These are phyloP conservation scores for Bacidia rubella DNA, from an alignment of 495 filamentous ascomycete genomes.

Conservation along the genomic window DNA sequence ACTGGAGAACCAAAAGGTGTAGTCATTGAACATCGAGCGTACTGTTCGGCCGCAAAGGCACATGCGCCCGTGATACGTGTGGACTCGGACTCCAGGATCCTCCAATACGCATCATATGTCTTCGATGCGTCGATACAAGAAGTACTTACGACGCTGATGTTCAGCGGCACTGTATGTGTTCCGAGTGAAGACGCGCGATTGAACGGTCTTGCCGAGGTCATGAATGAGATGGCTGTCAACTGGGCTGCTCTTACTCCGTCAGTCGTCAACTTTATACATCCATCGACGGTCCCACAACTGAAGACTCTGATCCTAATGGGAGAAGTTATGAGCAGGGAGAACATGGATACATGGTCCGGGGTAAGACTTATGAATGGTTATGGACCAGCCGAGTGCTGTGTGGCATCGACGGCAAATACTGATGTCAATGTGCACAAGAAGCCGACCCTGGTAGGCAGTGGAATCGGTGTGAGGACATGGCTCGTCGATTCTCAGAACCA, in stretches of 20 bases:
- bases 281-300: constrained; percentile 32
- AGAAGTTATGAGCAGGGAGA: constrained; percentile 40
- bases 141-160: constrained; percentile 29
- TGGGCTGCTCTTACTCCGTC: constrained; percentile 40
- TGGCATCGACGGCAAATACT: constrained; percentile 28
- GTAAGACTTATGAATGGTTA: constrained; percentile 46
- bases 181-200: constrained; percentile 38
- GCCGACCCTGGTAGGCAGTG: constrained; percentile 23
- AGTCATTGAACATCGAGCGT: constrained; percentile 34
- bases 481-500: constrained; percentile 24
- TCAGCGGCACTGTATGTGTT: constrained; percentile 33
- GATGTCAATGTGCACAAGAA: constrained; percentile 25
- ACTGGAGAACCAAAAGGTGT: constrained; percentile 39
- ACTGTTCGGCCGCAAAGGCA: constrained; percentile 28
- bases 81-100: constrained; percentile 20
- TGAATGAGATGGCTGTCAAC: constrained; percentile 33
- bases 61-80: constrained; percentile 29
- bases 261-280: constrained; percentile 33
- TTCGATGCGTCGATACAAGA: constrained; percentile 38
- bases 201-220: constrained; percentile 33
- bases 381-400: constrained; percentile 39
- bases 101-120: constrained; percentile 42
- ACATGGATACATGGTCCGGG: constrained; percentile 40
- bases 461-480: constrained; percentile 20
- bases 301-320: constrained; percentile 35